phyloP scores from a whole-genome alignment of 176 grass and related monocot species.

The Triticum timopheevii region DNA sequence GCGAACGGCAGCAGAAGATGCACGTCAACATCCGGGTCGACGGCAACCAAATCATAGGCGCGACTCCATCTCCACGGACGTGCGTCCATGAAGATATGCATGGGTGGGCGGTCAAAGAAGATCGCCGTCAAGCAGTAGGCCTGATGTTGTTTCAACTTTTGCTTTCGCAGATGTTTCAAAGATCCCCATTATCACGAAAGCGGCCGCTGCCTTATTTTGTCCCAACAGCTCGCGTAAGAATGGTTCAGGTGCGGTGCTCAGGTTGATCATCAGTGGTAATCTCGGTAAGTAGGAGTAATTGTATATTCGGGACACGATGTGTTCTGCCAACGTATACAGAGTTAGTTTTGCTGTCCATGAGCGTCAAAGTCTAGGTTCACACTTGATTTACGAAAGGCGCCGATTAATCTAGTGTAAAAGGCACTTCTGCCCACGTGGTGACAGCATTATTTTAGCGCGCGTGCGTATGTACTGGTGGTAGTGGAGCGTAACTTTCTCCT shows the following conservation, averaged over 20 bases:
- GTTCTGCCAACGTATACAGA: not conserved
- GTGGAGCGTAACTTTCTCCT: not conserved
- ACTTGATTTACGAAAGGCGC: not conserved
- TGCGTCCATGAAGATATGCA: not conserved
- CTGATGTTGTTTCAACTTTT: slow-evolving; percentile 38
- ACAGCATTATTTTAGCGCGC: slow-evolving; percentile 34
- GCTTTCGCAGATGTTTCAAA: slow-evolving; percentile 40
- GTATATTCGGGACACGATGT: not conserved
- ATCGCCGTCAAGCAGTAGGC: slow-evolving; percentile 11
- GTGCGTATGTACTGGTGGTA: not conserved
- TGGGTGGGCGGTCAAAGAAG: slow-evolving; percentile 22
- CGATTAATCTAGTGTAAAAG: slow-evolving; percentile 23
- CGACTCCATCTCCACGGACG: not conserved
- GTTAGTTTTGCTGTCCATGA: not conserved
- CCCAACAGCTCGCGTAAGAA: not conserved
- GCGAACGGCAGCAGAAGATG: not conserved
- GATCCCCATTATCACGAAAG: slow-evolving; percentile 30
- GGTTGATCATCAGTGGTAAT: not conserved
- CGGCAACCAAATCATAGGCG: not conserved
- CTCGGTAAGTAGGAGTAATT: not conserved
- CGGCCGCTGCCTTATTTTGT: slow-evolving; percentile 18
- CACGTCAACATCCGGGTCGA: slow-evolving; percentile 26
- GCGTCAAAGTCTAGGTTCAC: slow-evolving; percentile 20
- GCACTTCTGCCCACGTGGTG: slow-evolving; percentile 17
- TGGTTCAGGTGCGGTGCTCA: not conserved